Percentiles rank a stretch among this genome's conserved stretches.
phyloP scores from a whole-genome alignment of 495 filamentous ascomycete genomes.

The Bombardia bombarda region DNA sequence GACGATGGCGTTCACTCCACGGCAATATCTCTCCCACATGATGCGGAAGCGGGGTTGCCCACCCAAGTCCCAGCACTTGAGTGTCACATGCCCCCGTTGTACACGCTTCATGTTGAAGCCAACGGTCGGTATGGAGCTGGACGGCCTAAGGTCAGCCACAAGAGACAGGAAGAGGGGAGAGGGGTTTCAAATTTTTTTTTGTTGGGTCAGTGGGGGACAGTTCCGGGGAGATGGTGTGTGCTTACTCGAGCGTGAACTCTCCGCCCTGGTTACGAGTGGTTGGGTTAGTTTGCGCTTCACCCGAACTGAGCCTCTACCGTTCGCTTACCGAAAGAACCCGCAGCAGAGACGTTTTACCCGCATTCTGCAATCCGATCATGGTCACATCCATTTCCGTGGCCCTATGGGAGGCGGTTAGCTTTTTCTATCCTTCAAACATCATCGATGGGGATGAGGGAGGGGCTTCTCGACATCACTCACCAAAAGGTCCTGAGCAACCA shows the following conservation, averaged over 20 bases:
- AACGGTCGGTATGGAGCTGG: conserved; percentile 94
- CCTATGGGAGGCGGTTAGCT: conserved; percentile 44
- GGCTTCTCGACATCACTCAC: conserved; percentile 49
- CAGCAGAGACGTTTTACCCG: conserved; percentile 92
- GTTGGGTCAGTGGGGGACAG: background rate
- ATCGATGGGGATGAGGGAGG: background rate
- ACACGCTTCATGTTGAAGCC: conserved; percentile 99
- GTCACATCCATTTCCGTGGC: conserved; percentile 99
- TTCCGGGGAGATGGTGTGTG: conserved; percentile 2
- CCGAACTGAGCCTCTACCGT: conserved; percentile 28
- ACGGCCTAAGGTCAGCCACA: conserved; percentile 35
- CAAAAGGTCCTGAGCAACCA: conserved; percentile 97
- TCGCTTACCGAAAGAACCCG: conserved; percentile 76
- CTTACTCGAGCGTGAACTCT: conserved; percentile 99
- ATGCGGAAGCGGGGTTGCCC: conserved; percentile 94
- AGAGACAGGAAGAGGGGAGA: conserved; percentile 7
- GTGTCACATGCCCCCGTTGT: conserved; percentile 94
- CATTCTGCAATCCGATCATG: conserved; percentile 98
- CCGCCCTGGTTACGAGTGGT: conserved; percentile 58
- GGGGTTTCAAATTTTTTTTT: conserved; percentile 2
- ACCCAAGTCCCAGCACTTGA: conserved; percentile 98
- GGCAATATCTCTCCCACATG: conserved; percentile 99
- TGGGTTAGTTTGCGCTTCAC: conserved; percentile 7
- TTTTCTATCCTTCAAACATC: background rate
- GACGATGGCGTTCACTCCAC: conserved; percentile 94